These are phyloP conservation scores for Corymbia citriodora DNA, from an alignment of 441 rosid species.

Conservation along the genomic window DNA sequence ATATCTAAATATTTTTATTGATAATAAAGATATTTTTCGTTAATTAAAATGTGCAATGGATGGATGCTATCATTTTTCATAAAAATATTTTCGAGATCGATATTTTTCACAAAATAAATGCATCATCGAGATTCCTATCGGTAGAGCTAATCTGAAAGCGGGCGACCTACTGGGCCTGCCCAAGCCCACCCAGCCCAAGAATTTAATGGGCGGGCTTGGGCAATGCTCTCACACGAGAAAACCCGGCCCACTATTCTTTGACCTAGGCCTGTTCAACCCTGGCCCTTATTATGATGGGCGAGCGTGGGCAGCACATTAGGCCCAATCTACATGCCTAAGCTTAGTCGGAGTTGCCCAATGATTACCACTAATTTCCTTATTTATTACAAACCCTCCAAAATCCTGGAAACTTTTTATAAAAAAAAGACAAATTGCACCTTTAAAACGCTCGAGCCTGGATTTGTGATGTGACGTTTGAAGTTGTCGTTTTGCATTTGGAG, in stretches of 20 bases:
- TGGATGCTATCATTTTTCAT: not conserved
- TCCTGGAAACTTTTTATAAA: not conserved
- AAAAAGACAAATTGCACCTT: not conserved
- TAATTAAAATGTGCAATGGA: not conserved
- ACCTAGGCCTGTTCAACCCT: accelerated
- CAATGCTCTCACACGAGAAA: not conserved
- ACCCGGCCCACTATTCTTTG: not conserved
- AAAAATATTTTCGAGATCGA: accelerated
- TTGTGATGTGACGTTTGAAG: not conserved
- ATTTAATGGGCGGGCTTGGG: not conserved
- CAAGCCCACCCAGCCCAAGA: not conserved
- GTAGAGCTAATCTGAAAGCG: not conserved
- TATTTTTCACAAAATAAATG: not conserved
- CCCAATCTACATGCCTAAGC: not conserved
- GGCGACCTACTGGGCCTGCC: not conserved
- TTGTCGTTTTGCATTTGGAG: not conserved
- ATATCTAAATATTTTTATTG: not conserved
- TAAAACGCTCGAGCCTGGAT: not conserved
- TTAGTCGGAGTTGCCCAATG: not conserved
- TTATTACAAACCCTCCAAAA: not conserved
- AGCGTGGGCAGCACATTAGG: not conserved
- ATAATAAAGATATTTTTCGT: not conserved
- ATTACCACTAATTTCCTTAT: not conserved
- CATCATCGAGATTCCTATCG: not conserved
- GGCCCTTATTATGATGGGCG: not conserved